These are phyloP conservation scores for Aspergillus texensis DNA, from an alignment of 2,329 filamentous ascomycete genomes.

Conservation along the genomic window DNA sequence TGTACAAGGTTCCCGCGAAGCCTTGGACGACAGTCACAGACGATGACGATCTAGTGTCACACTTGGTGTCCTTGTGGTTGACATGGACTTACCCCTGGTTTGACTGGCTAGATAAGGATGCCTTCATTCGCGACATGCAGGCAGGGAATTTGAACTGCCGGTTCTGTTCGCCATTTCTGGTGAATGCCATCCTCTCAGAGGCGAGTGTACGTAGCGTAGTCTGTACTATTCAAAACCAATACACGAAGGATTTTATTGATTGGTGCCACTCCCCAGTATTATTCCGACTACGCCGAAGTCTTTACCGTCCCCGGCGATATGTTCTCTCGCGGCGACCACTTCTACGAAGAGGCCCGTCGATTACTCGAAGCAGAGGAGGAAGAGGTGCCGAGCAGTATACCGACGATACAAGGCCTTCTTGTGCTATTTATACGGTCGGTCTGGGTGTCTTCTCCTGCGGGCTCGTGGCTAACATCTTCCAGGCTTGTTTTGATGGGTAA, in stretches of 20 bases:
- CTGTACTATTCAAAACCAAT: background rate
- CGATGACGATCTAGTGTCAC: constrained; percentile 36
- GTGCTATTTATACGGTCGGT: constrained; percentile 28
- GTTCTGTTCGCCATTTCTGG: constrained; percentile 39
- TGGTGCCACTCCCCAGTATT: constrained; percentile 16
- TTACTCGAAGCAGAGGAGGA: constrained; percentile 29
- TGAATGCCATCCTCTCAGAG: constrained; percentile 38
- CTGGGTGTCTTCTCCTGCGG: background rate
- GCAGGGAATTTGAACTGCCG: constrained; percentile 25
- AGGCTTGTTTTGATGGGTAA: constrained; percentile 33
- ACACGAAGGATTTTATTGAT: constrained; percentile 2
- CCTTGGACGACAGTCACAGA: constrained; percentile 39
- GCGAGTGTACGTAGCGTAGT: constrained; percentile 32
- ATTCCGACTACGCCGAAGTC: constrained; percentile 31
- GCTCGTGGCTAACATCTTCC: background rate
- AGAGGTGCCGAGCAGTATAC: constrained; percentile 25
- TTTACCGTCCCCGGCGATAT: constrained; percentile 28
- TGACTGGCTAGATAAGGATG: constrained; percentile 33
- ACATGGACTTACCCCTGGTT: constrained; percentile 35
- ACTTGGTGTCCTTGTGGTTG: constrained; percentile 37
- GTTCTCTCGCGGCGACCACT: constrained; percentile 29
- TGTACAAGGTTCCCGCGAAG: constrained; percentile 30
- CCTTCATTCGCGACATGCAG: constrained; percentile 35
- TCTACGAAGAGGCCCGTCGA: constrained; percentile 34
- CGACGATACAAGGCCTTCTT: constrained; percentile 31